A percentile compares a stretch with the other conserved stretches of the same genome.
Conservation (phyloP, 371 early-diverging fungal genomes). For the Chytridium lagenaria region DNA sequence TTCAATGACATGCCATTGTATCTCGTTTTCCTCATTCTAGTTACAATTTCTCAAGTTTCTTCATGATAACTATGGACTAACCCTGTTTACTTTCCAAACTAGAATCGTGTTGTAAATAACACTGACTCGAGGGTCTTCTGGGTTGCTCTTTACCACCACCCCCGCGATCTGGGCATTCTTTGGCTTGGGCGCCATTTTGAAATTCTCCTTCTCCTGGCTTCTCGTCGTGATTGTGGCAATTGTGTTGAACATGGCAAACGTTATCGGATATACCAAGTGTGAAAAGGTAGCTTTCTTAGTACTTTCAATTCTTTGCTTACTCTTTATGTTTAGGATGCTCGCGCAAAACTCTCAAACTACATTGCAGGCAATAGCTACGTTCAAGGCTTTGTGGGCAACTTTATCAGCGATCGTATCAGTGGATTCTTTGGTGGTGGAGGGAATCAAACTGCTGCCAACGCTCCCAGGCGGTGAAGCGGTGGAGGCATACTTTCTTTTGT, state of each 20-base stretch:
- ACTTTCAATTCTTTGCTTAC: slow-evolving; percentile 3
- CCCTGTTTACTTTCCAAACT: not conserved
- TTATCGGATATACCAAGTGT: slow-evolving; percentile 93
- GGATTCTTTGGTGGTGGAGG: slow-evolving; percentile 51
- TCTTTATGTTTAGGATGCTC: slow-evolving; percentile 50
- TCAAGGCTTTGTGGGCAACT: slow-evolving; percentile 48
- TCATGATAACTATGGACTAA: not conserved
- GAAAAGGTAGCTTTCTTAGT: slow-evolving; percentile 70
- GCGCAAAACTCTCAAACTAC: slow-evolving; percentile 45
- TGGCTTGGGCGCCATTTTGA: slow-evolving; percentile 75
- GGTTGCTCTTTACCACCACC: slow-evolving; percentile 84
- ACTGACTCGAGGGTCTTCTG: slow-evolving; percentile 92
- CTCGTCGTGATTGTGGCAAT: slow-evolving; percentile 86
- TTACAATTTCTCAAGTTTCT: no score
- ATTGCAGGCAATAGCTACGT: slow-evolving; percentile 46
- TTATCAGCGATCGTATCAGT: slow-evolving; percentile 48
- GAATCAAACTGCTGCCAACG: slow-evolving; percentile 12
- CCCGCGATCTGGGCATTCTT: slow-evolving; percentile 86
- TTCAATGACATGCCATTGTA: no score
- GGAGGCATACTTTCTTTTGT: not conserved
- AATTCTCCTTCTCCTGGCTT: slow-evolving; percentile 78
- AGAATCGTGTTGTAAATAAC: slow-evolving; percentile 75
- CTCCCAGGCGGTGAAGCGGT: slow-evolving; percentile 10
- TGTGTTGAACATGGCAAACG: slow-evolving; percentile 83
- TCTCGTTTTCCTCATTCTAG: no score